Conservation (phyloP, 2,329 filamentous ascomycete genomes). For the Tolypocladium nubicola region DNA sequence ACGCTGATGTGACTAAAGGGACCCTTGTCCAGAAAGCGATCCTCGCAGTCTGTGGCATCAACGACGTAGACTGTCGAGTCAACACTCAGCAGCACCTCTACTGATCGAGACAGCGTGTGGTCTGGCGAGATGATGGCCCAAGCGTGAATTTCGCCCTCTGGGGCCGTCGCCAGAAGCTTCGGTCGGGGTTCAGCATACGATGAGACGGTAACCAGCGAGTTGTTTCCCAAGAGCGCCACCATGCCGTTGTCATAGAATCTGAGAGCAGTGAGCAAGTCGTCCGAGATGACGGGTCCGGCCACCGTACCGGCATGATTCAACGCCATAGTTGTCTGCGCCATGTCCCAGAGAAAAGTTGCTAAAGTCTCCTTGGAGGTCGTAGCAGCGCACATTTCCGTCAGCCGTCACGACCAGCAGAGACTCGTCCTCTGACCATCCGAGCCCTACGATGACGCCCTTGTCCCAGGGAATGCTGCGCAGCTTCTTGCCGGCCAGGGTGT, state of each 20-base stretch:
- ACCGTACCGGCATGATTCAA: slow-evolving; percentile 63
- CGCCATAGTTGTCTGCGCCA: slow-evolving; percentile 78
- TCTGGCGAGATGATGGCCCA: slow-evolving; percentile 86
- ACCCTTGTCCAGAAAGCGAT: slow-evolving; percentile 81
- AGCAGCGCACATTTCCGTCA: slow-evolving; percentile 85
- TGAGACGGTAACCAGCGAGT: slow-evolving; percentile 75
- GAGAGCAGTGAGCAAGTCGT: neutral
- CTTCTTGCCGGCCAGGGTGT: slow-evolving; percentile 83
- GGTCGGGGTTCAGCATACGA: slow-evolving; percentile 87
- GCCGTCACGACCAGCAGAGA: slow-evolving; percentile 77
- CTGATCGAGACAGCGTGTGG: slow-evolving; percentile 81
- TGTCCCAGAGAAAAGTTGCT: slow-evolving; percentile 87
- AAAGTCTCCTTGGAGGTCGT: slow-evolving; percentile 90
- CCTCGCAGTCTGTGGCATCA: slow-evolving; percentile 82
- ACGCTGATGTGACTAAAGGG: slow-evolving; percentile 86
- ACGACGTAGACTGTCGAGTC: slow-evolving; percentile 75
- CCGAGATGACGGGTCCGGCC: neutral
- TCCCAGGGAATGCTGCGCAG: slow-evolving; percentile 87
- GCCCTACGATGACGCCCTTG: slow-evolving; percentile 71
- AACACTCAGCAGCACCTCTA: slow-evolving; percentile 84
- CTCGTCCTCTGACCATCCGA: slow-evolving; percentile 97
- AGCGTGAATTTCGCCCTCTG: slow-evolving; percentile 69
- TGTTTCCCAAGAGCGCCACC: slow-evolving; percentile 83
- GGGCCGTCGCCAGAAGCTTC: slow-evolving; percentile 65
- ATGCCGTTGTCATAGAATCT: slow-evolving; percentile 85